Percentiles rank a stretch among this genome's conserved stretches.
Conservation (phyloP, 441 rosid genomes). For the Hura crepitans region DNA sequence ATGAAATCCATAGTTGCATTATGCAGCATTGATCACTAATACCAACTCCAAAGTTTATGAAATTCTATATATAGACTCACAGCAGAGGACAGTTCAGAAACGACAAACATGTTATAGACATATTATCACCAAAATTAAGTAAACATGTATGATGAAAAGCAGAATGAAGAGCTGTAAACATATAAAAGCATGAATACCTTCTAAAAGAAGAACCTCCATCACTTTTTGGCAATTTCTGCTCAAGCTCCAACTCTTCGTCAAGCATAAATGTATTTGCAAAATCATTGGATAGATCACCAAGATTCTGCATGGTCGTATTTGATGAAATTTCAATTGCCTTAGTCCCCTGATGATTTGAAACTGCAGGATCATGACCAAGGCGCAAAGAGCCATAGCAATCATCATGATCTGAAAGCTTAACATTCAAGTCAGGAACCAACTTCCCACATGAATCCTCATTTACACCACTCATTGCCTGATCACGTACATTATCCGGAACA, state of each 20-base stretch:
- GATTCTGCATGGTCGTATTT: constrained; percentile 28
- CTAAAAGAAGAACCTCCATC: constrained; percentile 37
- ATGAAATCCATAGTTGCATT: not conserved
- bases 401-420: constrained; percentile 29
- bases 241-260: constrained; percentile 91
- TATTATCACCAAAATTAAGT: not conserved
- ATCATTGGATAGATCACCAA: constrained; percentile 56
- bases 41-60: not conserved
- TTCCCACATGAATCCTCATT: constrained; percentile 19
- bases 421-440: constrained; percentile 22
- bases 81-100: not conserved
- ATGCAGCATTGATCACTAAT: not conserved
- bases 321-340: constrained; percentile 28
- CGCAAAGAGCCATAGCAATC: constrained; percentile 19
- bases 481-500: constrained; percentile 25
- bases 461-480: constrained; percentile 20
- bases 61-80: not conserved
- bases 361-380: constrained; percentile 32
- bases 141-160: not conserved
- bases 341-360: constrained; percentile 23
- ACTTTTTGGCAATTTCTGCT: constrained; percentile 55
- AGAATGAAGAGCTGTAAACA: constrained; percentile 10
- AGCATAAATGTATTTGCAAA: constrained; percentile 79
- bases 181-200: constrained; percentile 44
- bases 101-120: not conserved